Percentiles rank a stretch among this genome's conserved stretches.
Conservation (phyloP, 139 green algal genomes). For the Spirogloea muscicola region DNA sequence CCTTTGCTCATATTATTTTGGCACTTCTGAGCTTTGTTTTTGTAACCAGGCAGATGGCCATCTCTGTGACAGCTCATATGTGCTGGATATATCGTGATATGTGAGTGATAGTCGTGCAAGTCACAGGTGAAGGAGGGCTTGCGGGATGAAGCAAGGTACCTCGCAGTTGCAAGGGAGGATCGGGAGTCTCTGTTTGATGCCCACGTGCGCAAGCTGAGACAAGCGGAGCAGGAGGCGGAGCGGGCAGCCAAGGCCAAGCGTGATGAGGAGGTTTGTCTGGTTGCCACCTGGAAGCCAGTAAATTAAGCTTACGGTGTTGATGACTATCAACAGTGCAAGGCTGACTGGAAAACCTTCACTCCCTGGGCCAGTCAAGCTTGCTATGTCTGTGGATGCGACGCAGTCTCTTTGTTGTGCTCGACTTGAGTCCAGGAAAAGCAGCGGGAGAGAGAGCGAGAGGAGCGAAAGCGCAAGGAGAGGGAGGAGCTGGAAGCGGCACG, state of each 20-base stretch:
- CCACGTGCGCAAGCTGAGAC: not conserved
- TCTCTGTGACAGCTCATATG: not conserved
- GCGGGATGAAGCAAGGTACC: conserved; percentile 13
- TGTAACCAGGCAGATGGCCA: not conserved
- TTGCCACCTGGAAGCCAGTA: too few relatives aligned
- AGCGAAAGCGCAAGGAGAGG: conserved; percentile 28
- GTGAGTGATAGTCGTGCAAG: not conserved
- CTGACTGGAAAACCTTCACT: too few relatives aligned
- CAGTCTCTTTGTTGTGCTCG: too few relatives aligned
- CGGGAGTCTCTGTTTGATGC: conserved; percentile 16
- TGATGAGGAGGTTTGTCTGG: conserved; percentile 22
- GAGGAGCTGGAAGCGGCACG: conserved; percentile 20
- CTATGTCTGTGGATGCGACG: too few relatives aligned
- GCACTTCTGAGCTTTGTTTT: not conserved
- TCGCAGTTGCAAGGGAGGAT: conserved; percentile 1
- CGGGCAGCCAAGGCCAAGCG: conserved; percentile 28
- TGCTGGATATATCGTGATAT: not conserved
- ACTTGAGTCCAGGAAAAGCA: conserved; percentile 23
- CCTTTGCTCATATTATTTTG: not conserved
- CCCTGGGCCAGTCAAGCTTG: too few relatives aligned
- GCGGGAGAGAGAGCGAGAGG: conserved; percentile 17
- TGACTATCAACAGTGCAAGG: too few relatives aligned
- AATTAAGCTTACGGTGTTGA: too few relatives aligned
- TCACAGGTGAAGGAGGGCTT: conserved; percentile 20
- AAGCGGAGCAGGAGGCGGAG: conserved; percentile 6